Conservation (phyloP, 768 basidiomycete species). For the Calocera viscosa region DNA sequence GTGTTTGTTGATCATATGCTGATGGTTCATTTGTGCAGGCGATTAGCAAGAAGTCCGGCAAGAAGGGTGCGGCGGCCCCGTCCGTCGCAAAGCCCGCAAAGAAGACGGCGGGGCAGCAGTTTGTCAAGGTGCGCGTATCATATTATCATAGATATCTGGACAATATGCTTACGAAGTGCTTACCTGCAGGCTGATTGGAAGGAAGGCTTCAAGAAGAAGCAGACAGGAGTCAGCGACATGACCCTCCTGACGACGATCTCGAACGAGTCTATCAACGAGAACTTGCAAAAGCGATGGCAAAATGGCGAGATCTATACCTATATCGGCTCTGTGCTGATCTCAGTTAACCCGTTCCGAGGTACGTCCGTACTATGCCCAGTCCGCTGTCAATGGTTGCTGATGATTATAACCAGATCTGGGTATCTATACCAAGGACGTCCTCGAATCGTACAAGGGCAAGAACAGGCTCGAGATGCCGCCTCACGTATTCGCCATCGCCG, state of each 20-base stretch:
- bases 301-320: slow-evolving; percentile 97
- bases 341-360: slow-evolving; percentile 98
- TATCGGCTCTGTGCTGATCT: slow-evolving; percentile 95
- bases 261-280: slow-evolving; percentile 95
- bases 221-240: slow-evolving; percentile 97
- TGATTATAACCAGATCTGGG: slow-evolving; percentile 58
- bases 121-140: neutral
- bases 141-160: neutral
- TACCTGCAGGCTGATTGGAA: slow-evolving; percentile 86
- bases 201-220: slow-evolving; percentile 99
- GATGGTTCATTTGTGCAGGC: neutral
- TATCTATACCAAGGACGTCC: slow-evolving; percentile 85
- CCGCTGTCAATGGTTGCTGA: slow-evolving; percentile 10
- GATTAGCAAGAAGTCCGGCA: slow-evolving; percentile 7
- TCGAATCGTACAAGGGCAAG: slow-evolving; percentile 83
- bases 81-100: slow-evolving; percentile 1
- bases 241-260: slow-evolving; percentile 91
- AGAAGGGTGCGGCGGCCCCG: neutral
- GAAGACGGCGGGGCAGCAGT: slow-evolving; percentile 2
- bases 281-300: slow-evolving; percentile 90
- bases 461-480: slow-evolving; percentile 96
- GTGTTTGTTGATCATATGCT: neutral
- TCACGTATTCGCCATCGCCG: slow-evolving; percentile 95
- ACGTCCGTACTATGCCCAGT: slow-evolving; percentile 15
- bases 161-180: neutral